Evolutionary conservation across 345 rosid genomes (phyloP), one percentile per base, ranked within the genome.

Genomic region (Dipteronia dyeriana): DNA sequence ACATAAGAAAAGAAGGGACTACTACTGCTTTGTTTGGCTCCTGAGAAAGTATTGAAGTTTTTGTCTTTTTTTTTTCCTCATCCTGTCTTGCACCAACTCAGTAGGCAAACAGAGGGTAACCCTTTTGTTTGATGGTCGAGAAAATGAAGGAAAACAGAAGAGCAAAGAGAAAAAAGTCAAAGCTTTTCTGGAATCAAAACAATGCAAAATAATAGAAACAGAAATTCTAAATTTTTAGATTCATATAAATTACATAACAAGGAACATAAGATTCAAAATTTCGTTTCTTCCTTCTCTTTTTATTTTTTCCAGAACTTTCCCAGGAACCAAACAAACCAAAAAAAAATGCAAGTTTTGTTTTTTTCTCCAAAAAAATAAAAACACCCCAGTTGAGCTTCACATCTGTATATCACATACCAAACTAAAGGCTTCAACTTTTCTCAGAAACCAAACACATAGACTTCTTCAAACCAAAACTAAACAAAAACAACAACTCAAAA

Each of bases 11-110:
- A 12, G 70, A 68, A 80, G 45, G 73, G 72, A 45, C 49, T 39
- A 11, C 68, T 56, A 53, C 70, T 39, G 68, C 62, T 11, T 19
- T 54, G 80, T 77, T 82, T 66, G 83, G 74, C 79, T 78, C 34
- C 83, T 49, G 76, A 71, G 79, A 82, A 81, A 80, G 39, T 57
- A 19, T 20, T 20, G 22, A 20, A 45, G 49, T 45, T 45, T 45
- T 45, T 34, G 3, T 31, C 2, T 41, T 9, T 19, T 49, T 34
- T 70, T 45, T 56, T 34, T 17, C 43, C 47, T 20, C 45, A 9
- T 62, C 26, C 39, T 41, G 39, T 22, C 54, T 71, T 51, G 62
- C 22, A n/a, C 75, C 78, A 22, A 65, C 41, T 66, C 63, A 69
- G n/a, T 49, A 76, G 73, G 53, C 73, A 75, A 75, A 67, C 39